These are phyloP conservation scores for Oleoguttula mirabilis DNA, from an alignment of 495 filamentous ascomycete species.

Conservation along the genomic window DNA sequence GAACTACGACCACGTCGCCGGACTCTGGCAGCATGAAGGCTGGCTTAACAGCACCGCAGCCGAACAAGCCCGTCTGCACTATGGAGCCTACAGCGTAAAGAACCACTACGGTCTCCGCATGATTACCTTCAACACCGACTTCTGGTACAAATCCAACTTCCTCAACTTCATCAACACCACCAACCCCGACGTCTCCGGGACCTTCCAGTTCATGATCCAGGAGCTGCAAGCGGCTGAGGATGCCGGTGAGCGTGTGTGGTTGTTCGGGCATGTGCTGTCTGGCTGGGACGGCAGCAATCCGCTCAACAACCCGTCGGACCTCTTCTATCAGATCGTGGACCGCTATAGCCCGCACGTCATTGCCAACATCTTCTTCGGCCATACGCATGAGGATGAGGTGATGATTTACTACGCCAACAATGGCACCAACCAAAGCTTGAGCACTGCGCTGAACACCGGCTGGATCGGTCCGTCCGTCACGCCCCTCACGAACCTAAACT, in stretches of 20 bases:
- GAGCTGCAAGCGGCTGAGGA: slow-evolving; percentile 31
- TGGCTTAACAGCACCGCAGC: slow-evolving; percentile 22
- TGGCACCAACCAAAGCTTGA: slow-evolving; percentile 22
- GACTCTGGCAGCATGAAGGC: slow-evolving; percentile 24
- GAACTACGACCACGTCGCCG: slow-evolving; percentile 26
- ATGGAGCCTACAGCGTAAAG: slow-evolving; percentile 25
- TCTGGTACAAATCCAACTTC: slow-evolving; percentile 24
- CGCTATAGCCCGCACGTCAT: slow-evolving; percentile 30
- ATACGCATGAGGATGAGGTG: slow-evolving; percentile 29
- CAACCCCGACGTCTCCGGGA: slow-evolving; percentile 30
- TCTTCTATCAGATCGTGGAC: slow-evolving; percentile 31
- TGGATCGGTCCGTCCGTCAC: slow-evolving; percentile 31
- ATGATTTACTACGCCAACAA: slow-evolving; percentile 32
- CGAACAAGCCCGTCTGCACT: slow-evolving; percentile 20
- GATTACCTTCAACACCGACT: slow-evolving; percentile 29
- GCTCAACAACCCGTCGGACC: slow-evolving; percentile 27
- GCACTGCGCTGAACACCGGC: slow-evolving; percentile 25
- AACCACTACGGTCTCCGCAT: slow-evolving; percentile 25
- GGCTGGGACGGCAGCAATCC: slow-evolving; percentile 29
- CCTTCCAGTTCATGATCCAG: slow-evolving; percentile 27
- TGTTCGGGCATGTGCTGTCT: slow-evolving; percentile 29
- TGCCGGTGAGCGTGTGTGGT: slow-evolving; percentile 30
- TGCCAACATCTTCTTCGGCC: slow-evolving; percentile 30
- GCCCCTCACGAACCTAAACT: slow-evolving; percentile 29
- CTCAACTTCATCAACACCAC: slow-evolving; percentile 32